Conservation (phyloP, 345 rosid species). For the Durio zibethinus region DNA sequence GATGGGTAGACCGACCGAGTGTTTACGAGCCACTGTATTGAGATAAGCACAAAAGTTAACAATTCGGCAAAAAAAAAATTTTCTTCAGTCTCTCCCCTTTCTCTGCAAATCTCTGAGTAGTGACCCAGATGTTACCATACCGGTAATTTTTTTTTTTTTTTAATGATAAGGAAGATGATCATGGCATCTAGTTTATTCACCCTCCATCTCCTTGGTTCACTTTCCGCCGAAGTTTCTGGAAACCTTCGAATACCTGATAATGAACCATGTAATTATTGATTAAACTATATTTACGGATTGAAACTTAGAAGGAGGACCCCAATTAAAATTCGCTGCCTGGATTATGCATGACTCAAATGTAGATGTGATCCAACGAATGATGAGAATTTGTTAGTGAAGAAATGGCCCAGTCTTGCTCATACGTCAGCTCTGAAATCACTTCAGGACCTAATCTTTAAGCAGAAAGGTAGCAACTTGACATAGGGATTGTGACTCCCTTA, state of each 20-base stretch:
- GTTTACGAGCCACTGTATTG: not conserved
- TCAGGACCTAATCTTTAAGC: not conserved
- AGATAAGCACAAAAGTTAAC: not conserved
- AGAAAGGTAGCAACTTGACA: not conserved
- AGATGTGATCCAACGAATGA: no score
- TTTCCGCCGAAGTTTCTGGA: no score
- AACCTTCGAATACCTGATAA: no score
- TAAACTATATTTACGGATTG: no score
- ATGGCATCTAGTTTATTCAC: not conserved
- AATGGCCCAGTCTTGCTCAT: not conserved
- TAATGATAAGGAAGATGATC: no score
- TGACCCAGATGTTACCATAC: not conserved
- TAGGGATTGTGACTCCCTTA: not conserved
- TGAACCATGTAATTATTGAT: no score
- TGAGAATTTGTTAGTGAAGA: not conserved
- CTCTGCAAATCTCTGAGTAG: not conserved
- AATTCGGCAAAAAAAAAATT: not conserved
- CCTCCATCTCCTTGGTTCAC: not conserved
- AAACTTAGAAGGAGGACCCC: no score
- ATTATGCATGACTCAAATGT: no score
- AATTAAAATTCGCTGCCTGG: no score
- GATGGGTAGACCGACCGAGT: not conserved
- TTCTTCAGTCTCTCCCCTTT: not conserved
- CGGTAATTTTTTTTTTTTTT: no score
- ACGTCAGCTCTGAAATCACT: not conserved